These are phyloP conservation scores for Boletellus sp. DNA, from an alignment of 1,284 basidiomycete species.

Conservation along the genomic window DNA sequence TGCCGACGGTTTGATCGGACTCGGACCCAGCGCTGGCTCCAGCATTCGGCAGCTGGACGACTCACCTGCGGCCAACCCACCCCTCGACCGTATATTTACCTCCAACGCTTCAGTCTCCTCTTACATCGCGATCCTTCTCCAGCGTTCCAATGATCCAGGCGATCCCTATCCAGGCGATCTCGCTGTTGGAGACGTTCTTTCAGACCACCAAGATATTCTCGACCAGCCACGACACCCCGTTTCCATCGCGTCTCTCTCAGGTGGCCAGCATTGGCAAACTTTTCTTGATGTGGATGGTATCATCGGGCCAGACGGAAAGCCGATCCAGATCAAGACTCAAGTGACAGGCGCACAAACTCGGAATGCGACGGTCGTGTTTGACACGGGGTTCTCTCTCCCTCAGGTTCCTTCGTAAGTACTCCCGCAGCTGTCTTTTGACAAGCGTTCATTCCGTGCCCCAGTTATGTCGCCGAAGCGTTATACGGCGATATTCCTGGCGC, in stretches of 20 bases:
- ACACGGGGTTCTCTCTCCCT: constrained; percentile 66
- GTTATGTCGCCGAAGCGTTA: constrained; percentile 51
- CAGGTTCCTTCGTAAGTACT: constrained; percentile 52
- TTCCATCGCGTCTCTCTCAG: constrained; percentile 32
- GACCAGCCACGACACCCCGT: constrained; percentile 44
- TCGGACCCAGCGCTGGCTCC: constrained; percentile 50
- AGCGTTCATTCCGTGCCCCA: constrained; percentile 22
- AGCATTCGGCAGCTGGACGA: constrained; percentile 5
- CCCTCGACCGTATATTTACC: constrained; percentile 61
- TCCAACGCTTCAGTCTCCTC: constrained; percentile 55
- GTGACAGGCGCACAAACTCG: constrained; percentile 41
- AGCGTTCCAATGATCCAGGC: constrained; percentile 42
- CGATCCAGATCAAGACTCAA: constrained; percentile 42
- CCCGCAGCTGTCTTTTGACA: background rate
- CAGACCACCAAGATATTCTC: constrained; percentile 39
- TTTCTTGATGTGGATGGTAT: constrained; percentile 48
- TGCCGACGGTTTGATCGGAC: constrained; percentile 44
- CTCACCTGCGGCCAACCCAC: constrained; percentile 41
- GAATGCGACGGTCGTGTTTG: constrained; percentile 56
- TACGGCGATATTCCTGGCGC: constrained; percentile 52
- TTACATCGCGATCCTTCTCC: constrained; percentile 52
- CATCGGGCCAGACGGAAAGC: constrained; percentile 45
- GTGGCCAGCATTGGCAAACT: constrained; percentile 51
- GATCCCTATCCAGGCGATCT: constrained; percentile 45
- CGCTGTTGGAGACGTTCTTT: constrained; percentile 45